Evolutionary conservation across 352 stramenopile species (phyloP), one percentile per base, ranked within the genome.

Genomic region (Globisporangium carolinianum): DNA sequence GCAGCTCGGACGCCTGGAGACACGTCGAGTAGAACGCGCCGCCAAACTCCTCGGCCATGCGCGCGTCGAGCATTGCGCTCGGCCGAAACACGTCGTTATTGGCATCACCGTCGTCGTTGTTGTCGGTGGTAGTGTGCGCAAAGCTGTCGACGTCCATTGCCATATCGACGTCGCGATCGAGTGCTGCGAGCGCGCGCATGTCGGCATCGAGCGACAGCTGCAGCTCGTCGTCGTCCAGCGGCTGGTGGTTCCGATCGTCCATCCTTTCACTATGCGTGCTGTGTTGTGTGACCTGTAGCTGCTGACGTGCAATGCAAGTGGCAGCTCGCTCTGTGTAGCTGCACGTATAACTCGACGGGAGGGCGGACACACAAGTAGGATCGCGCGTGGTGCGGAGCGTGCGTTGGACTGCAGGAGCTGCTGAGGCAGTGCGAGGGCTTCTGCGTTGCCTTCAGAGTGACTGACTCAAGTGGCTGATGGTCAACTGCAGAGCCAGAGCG

Each of bases 41-140:
- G 12, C 66, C 67, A 55, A 74, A 89, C 46, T 73, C 72, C 37
- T 84, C 74, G n/a, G 75, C 72, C 37, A 86, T 55, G 35, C 68
- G 69, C 2, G 57, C 47, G 48, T 84, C 76, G 3, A 87, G 58
- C 73, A 89, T 76, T 46, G 79, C 77, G 58, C 76, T 86, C 4
- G 82, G 82, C 0, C 79, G 71, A 58, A 87, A 89, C 32, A 79
- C 59, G 51, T 88, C 73, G 52, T 49, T 41, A 3, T 61, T 56
- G n/a, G 46, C 45, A 5, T 10, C 52, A 32, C 5, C 43, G 38
- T 14, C 39, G 55, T 18, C 46, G 46, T 51, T 43, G 39, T 11
- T 7, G 39, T 43, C 1, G 39, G 7, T 11, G 7, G 11, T 43
- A 43, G 39, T 11, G 11, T 43, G 46, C 14, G 39, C 47, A 12